Percentiles rank a stretch among this genome's conserved stretches.
These are phyloP conservation scores for Erysiphe pulchra DNA, from an alignment of 2,329 filamentous ascomycete genomes.

Conservation along the genomic window DNA sequence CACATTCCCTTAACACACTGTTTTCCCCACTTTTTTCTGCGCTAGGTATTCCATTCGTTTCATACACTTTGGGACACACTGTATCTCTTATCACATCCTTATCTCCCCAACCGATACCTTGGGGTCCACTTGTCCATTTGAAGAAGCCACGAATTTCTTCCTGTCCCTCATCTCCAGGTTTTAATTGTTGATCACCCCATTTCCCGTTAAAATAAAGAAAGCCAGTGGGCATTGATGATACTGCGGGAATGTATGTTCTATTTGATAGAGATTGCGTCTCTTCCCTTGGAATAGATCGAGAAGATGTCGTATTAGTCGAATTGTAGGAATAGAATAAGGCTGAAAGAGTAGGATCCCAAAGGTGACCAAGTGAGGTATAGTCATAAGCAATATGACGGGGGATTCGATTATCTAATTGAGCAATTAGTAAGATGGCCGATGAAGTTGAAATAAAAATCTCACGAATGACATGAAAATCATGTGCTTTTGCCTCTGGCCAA, in stretches of 20 bases:
- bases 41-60: background rate
- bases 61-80: background rate
- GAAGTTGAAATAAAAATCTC: slow-evolving; percentile 15
- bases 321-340: slow-evolving; percentile 28
- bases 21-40: background rate
- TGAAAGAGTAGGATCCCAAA: slow-evolving; percentile 36
- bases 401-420: slow-evolving; percentile 16
- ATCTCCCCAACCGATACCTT: slow-evolving; percentile 15
- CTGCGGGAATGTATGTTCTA: slow-evolving; percentile 20
- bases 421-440: background rate
- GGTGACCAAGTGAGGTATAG: slow-evolving; percentile 36
- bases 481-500: slow-evolving; percentile 36
- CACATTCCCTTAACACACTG: background rate
- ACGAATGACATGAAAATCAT: slow-evolving; percentile 36
- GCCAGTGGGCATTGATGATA: slow-evolving; percentile 44
- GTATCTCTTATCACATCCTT: background rate
- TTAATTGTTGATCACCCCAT: slow-evolving; percentile 82
- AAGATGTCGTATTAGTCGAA: background rate
- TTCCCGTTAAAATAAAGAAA: slow-evolving; percentile 75
- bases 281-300: slow-evolving; percentile 11
- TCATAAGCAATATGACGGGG: slow-evolving; percentile 24
- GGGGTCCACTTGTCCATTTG: slow-evolving; percentile 28
- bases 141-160: slow-evolving; percentile 16
- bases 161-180: slow-evolving; percentile 18
- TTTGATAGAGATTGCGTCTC: background rate